A percentile compares a stretch with the other conserved stretches of the same genome.
phyloP scores from a whole-genome alignment of 2,329 filamentous ascomycete species.

The Hypoxylon sp. region DNA sequence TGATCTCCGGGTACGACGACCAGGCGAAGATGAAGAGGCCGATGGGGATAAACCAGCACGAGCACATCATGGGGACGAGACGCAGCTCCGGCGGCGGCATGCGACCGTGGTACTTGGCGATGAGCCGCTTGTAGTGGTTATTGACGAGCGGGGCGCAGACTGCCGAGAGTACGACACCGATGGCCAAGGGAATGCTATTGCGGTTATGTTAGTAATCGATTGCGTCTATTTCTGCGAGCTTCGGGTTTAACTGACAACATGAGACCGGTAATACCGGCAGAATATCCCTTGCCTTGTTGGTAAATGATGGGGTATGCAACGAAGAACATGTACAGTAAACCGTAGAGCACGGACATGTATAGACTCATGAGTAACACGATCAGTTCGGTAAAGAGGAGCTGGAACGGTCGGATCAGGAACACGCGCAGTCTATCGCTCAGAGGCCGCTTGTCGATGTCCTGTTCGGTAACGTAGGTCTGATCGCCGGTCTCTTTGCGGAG shows the following conservation, averaged over 20 bases:
- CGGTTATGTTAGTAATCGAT: slow-evolving; percentile 26
- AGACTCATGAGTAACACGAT: slow-evolving; percentile 87
- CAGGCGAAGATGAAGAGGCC: slow-evolving; percentile 70
- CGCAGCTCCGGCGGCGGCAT: slow-evolving; percentile 79
- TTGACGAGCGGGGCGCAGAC: slow-evolving; percentile 79
- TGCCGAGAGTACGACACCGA: slow-evolving; percentile 78
- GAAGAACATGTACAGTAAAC: slow-evolving; percentile 82
- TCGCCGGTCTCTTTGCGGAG: slow-evolving; percentile 77
- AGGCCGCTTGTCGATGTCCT: slow-evolving; percentile 80
- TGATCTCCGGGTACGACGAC: slow-evolving; percentile 72
- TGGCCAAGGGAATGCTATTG: slow-evolving; percentile 75
- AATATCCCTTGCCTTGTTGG: slow-evolving; percentile 82
- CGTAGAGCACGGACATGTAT: slow-evolving; percentile 88
- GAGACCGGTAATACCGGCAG: slow-evolving; percentile 77
- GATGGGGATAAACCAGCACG: slow-evolving; percentile 76
- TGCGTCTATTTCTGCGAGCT: not conserved
- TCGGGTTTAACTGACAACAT: slow-evolving; percentile 69
- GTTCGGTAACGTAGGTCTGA: slow-evolving; percentile 77
- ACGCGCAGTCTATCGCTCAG: slow-evolving; percentile 75
- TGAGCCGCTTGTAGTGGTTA: slow-evolving; percentile 75
- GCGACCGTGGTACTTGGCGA: slow-evolving; percentile 45
- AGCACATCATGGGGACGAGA: slow-evolving; percentile 84
- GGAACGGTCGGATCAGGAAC: slow-evolving; percentile 85
- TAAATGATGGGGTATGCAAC: slow-evolving; percentile 78
- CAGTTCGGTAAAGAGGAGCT: slow-evolving; percentile 84